A percentile compares a stretch with the other conserved stretches of the same genome.
Conservation (phyloP, 225 moss, liverwort and hornwort genomes). For the Neckera pumila region DNA sequence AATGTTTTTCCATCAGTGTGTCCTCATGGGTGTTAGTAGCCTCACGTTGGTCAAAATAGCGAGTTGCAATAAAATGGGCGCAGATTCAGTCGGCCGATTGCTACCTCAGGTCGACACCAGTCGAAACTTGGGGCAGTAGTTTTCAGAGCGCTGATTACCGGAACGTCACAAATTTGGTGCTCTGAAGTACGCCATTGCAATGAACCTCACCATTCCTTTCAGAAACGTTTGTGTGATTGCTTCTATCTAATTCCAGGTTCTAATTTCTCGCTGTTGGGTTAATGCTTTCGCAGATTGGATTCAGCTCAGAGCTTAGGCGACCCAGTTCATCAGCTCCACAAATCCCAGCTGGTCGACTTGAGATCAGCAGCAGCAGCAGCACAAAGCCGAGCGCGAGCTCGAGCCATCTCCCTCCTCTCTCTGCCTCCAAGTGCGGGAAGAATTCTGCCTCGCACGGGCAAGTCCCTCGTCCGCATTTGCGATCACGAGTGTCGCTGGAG, state of each 20-base stretch:
- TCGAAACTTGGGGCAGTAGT: neutral
- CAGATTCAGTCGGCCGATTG: neutral
- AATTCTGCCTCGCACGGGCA: slow-evolving; percentile 11
- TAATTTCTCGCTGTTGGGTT: neutral
- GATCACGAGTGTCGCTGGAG: slow-evolving; percentile 33
- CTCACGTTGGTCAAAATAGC: neutral
- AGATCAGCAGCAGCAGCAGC: neutral
- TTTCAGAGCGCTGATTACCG: neutral
- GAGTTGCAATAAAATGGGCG: neutral
- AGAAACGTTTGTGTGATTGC: neutral
- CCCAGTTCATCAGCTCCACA: slow-evolving; percentile 7
- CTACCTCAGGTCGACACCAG: neutral
- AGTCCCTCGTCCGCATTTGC: slow-evolving; percentile 28
- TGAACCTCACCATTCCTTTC: neutral
- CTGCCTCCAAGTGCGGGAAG: slow-evolving; percentile 22
- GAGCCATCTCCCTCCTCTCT: slow-evolving; percentile 32
- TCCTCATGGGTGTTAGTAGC: neutral
- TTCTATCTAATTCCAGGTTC: neutral
- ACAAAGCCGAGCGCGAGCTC: slow-evolving; percentile 9
- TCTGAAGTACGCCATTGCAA: neutral
- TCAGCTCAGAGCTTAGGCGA: slow-evolving; percentile 10
- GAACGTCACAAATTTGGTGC: too few relatives aligned
- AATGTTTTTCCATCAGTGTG: neutral
- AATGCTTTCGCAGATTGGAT: slow-evolving; percentile 13
- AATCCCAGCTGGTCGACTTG: neutral